Base-by-base conservation (phyloP, 2,329 filamentous ascomycete species). In the Whalleya microplaca region DNA sequence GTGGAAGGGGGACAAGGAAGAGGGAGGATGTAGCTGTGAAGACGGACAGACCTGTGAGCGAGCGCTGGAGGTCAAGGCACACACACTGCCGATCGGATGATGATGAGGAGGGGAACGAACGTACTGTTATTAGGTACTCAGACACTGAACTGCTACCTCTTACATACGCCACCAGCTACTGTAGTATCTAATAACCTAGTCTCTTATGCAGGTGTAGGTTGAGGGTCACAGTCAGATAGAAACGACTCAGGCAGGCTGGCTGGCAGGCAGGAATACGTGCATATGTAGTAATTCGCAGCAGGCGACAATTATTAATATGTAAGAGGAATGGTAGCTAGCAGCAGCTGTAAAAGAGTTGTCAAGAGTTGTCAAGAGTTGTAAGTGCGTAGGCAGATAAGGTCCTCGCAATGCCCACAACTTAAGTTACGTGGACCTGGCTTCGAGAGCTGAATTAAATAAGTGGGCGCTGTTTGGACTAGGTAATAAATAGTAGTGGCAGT, bases 331-430 rank as follows among this genome's bases (percentile, higher is more conserved):
- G n/a, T n/a, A n/a, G n/a, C n/a, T n/a, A n/a, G n/a, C n/a, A n/a
- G n/a, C n/a, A n/a, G n/a, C n/a, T n/a, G n/a, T n/a, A n/a, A n/a
- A n/a, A n/a, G n/a, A n/a, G n/a, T n/a, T n/a, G n/a, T n/a, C n/a
- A n/a, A n/a, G n/a, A n/a, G n/a, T n/a, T n/a, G 23, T 27, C 4
- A 27, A 9, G 4, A n/a, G 45, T 21, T 41, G 29, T 49, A 53
- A 9, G 23, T 9, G 23, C 4, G 59, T 51, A 62, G 59, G 59
- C 59, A 62, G 59, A 59, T 59, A 53, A 51, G 43, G 56, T 54
- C 45, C 49, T 62, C 59, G 59, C 56, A 62, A 59, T 48, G 48
- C 41, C 41, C 5, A 14, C 32, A 14, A 37, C 12, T 20, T 10
- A 21, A 16, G 43, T 12, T 10, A 21, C 16, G 43, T 12, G 43